Evolutionary conservation across 495 filamentous ascomycete genomes (phyloP).

Genomic region (Acidiella bohemica): DNA sequence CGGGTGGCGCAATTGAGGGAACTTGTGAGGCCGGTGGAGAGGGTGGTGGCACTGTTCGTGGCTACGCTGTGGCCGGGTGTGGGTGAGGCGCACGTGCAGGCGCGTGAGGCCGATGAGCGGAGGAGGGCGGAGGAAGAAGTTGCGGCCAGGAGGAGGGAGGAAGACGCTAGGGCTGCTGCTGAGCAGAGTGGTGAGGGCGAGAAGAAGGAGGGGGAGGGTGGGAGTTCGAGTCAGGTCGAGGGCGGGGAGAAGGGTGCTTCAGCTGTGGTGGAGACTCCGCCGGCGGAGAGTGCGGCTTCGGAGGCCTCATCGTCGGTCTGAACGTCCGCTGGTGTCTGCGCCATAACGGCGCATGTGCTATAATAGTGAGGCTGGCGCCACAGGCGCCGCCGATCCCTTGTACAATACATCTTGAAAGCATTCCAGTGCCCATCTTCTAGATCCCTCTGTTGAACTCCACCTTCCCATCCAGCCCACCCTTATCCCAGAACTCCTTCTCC

Average conservation of each 20-base stretch:
- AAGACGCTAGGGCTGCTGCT: conserved; percentile 24
- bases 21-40: conserved; percentile 49
- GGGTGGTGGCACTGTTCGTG: conserved; percentile 67
- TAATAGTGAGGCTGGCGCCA: no score
- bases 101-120: conserved; percentile 37
- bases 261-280: neutral
- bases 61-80: conserved; percentile 76
- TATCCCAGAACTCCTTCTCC: conserved; percentile 70
- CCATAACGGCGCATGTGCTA: no score
- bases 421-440: no score
- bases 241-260: neutral
- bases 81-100: conserved; percentile 67
- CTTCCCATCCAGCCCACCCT: conserved; percentile 57
- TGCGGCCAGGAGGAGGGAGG: conserved; percentile 38
- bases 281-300: no score
- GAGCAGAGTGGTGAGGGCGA: conserved; percentile 8
- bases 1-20: conserved; percentile 32
- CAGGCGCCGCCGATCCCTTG: no score
- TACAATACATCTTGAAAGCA: no score
- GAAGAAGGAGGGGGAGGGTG: neutral
- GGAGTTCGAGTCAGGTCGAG: neutral
- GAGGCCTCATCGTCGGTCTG: no score
- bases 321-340: no score
- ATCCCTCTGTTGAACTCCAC: conserved; percentile 91
- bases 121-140: conserved; percentile 30